Conservation (phyloP, 192 early-diverging fungal genomes). For the Coemansia furcata region DNA sequence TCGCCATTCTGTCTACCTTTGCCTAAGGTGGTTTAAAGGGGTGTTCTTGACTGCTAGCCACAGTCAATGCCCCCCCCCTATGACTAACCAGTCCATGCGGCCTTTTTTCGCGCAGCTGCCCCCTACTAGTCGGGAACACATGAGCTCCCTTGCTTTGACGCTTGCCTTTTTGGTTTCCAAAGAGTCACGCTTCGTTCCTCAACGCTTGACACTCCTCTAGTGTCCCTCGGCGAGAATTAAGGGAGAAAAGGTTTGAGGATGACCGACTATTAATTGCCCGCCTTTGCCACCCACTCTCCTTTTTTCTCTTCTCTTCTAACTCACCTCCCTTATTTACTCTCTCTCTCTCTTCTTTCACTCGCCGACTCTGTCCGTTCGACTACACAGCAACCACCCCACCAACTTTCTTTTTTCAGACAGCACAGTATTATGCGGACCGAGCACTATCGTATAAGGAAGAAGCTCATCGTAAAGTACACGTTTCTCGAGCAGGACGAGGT, state of each 20-base stretch:
- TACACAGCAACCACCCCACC: background rate
- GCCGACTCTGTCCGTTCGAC: background rate
- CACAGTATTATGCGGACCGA: background rate
- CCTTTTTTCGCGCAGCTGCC: background rate
- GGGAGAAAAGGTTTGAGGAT: too few relatives aligned
- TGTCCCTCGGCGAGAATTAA: too few relatives aligned
- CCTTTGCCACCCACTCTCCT: background rate
- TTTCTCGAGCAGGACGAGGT: background rate
- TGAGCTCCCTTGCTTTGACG: background rate
- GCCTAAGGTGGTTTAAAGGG: background rate
- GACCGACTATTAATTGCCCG: background rate
- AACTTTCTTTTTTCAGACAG: background rate
- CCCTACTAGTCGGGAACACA: too few relatives aligned
- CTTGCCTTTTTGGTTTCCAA: too few relatives aligned
- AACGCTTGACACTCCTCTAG: too few relatives aligned
- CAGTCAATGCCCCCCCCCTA: background rate
- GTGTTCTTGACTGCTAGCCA: background rate
- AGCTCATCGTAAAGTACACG: background rate
- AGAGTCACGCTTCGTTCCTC: too few relatives aligned
- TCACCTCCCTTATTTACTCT: background rate
- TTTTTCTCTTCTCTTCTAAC: too few relatives aligned
- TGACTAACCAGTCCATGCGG: background rate
- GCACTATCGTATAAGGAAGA: background rate
- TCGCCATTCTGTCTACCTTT: slow-evolving; percentile 50
- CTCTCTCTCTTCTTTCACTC: background rate